Base-by-base conservation (phyloP, 495 filamentous ascomycete genomes). In the Staphylotrichum longicolle region DNA sequence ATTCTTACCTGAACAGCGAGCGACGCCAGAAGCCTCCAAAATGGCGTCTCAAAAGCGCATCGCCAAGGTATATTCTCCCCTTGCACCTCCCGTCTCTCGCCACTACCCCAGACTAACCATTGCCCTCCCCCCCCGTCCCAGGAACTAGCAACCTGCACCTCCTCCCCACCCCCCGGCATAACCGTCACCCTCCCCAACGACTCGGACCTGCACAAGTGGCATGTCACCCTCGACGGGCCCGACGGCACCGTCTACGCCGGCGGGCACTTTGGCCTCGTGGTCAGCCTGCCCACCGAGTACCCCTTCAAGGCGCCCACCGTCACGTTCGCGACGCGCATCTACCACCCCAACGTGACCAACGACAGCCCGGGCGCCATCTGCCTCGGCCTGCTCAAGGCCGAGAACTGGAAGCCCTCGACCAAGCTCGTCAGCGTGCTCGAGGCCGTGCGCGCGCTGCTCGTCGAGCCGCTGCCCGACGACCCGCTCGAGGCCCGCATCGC, bases 321-420 rank as follows among this genome's bases (percentile, higher is more conserved):
- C 63, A 87, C 79, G 66, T 98, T 98, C 85, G 82, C 83, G 54
- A 98, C 94, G 44, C 96, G 94, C 71, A 91, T 98, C 77, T 98
- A 96, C 81, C 94, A 98, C 81, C 95, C 95, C 12, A 98, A 98
- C 77, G 86, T 98, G 49, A 92, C 90, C 70, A 96, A 96, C 81
- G 95, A 98, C 74, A 87, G 87, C 66, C 51, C 88, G 60, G 94
- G 94, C 8, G 85, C 81, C 70, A 96, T 98, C 89, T 98, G 94
- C 74, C 82, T 98, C 40, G 89, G 86, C 9, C 86, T 96, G 75
- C 83, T 98, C 63, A 88, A 92, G 60, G 66, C 86, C 30, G 95
- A 97, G 61, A 88, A 92, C 69, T 98, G 95, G 95, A 98, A 98
- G 81, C 94, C 94, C 1, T 85, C 85, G 37, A 88, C 86, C 61